Conservation (phyloP, 1,284 basidiomycete species). For the Cerrena zonata region DNA sequence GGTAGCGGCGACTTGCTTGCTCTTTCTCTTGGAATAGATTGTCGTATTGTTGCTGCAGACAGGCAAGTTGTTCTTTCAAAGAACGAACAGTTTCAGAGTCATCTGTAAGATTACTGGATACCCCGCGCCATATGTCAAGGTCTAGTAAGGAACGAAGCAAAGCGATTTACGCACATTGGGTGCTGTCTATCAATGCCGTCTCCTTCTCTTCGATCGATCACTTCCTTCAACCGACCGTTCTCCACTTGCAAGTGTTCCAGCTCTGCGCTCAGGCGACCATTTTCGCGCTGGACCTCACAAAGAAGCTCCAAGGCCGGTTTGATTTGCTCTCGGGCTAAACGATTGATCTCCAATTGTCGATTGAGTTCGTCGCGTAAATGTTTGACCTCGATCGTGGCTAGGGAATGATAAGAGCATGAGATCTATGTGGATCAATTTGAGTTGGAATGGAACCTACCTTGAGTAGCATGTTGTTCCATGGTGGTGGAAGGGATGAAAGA, state of each 20-base stretch:
- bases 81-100: no score
- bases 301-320: not conserved
- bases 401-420: not conserved
- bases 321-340: not conserved
- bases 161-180: not conserved
- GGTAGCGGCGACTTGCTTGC: not conserved
- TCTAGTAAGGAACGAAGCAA: not conserved
- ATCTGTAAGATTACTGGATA: no score
- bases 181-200: not conserved
- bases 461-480: no score
- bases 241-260: not conserved
- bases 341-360: not conserved
- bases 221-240: not conserved
- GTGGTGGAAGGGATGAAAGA: not conserved
- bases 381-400: not conserved
- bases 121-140: no score
- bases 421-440: no score
- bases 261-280: not conserved
- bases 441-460: no score
- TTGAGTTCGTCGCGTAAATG: not conserved
- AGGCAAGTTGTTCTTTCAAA: not conserved
- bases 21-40: conserved; percentile 4
- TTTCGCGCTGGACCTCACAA: not conserved
- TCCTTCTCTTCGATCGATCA: not conserved
- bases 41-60: not conserved